These are phyloP conservation scores for Leishmania martiniquensis DNA, from an alignment of 208 protist genomes.

Conservation along the genomic window DNA sequence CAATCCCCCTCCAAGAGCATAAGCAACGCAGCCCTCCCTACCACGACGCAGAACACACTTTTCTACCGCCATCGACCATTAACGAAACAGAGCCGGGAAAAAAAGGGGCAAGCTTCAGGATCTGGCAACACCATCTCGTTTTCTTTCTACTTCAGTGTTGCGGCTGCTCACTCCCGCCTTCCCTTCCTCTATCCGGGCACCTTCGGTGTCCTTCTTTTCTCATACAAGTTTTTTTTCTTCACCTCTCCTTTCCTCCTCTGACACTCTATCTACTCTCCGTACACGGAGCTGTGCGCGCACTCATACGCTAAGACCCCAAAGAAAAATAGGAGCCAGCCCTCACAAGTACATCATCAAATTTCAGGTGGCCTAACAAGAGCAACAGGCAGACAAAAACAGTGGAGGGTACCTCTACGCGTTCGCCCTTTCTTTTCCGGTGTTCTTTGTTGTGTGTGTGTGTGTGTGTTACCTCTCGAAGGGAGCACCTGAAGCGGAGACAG, in stretches of 20 bases:
- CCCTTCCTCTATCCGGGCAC: neutral
- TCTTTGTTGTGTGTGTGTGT: no score
- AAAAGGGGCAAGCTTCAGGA: neutral
- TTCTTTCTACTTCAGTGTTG: neutral
- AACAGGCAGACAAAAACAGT: neutral
- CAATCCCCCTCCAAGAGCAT: neutral
- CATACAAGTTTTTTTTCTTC: neutral
- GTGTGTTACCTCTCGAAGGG: no score
- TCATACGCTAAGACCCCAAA: neutral
- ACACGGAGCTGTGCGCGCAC: neutral
- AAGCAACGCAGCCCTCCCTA: neutral
- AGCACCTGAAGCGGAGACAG: neutral
- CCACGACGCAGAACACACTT: neutral
- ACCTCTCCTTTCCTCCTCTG: neutral
- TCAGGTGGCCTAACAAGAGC: neutral
- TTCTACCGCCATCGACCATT: neutral
- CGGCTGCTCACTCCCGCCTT: neutral
- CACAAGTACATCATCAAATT: neutral
- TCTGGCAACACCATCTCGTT: neutral
- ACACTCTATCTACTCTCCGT: neutral
- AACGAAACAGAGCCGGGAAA: neutral
- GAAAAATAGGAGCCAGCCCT: neutral
- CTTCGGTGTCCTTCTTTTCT: neutral
- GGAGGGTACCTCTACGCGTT: neutral
- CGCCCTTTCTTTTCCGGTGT: no score